Base-by-base conservation (phyloP, 139 green algal genomes). In the Chlamydomonas applanata region DNA sequence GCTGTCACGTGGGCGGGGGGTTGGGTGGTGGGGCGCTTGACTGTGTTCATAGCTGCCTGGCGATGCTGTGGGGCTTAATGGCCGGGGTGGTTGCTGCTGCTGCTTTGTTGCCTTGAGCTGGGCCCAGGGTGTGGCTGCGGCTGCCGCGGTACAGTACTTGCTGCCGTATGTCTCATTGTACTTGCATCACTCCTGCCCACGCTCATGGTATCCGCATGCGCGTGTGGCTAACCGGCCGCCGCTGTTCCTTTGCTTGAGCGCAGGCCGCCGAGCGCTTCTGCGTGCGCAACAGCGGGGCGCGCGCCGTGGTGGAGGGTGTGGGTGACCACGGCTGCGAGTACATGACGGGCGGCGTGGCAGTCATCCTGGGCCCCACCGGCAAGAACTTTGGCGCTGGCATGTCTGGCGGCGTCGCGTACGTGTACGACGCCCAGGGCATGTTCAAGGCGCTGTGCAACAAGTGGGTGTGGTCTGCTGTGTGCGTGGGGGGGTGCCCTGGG, bases 371-470 rank as follows among this genome's bases (percentile, higher is more conserved):
- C 29, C 61, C 69, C 35, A 94, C 86, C 11, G 94, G 94, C 57
- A 93, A 93, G 79, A 98, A 98, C 87, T 98, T 98, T 85, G 95
- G 90, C 2, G 94, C 94, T 3, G 94, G 94, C 69, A 98, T 98
- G 94, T 89, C 68, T 69, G 94, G 94, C 59, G 94, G 94, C 56
- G 59, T 95, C 0, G 94, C 95, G 0, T 98, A 91, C 71, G 53
- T 61, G 20, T 95, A 97, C 69, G 94, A 98, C 83, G 88, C 90
- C 2, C 24, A 88, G 0, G 59, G 75, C 40, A 70, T 75, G 52
- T 89, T 98, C 53, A 71, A 83, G 32, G 63, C 68, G 19, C 76
- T 83, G 72, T 83, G 76, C 76, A 86, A 86, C 73, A 62, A 52
- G 71, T 77, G 71, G 29, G 71, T 57, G 68, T 7, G 17, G 60